A percentile compares a stretch with the other conserved stretches of the same genome.
These are phyloP conservation scores for Penicillium nordicum DNA, from an alignment of 2,329 filamentous ascomycete genomes.

Conservation along the genomic window DNA sequence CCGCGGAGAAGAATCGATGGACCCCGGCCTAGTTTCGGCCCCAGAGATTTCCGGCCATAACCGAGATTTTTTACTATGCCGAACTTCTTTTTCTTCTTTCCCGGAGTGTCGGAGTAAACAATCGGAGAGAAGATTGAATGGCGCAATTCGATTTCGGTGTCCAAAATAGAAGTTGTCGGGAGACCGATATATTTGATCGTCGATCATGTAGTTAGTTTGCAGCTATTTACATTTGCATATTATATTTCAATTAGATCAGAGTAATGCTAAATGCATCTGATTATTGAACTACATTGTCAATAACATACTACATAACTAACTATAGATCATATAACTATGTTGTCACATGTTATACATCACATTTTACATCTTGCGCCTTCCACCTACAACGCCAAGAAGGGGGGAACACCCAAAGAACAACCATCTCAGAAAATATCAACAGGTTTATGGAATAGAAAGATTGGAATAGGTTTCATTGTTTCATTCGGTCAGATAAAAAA, in stretches of 20 bases:
- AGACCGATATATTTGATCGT: background rate
- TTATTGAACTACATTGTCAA: too few relatives aligned
- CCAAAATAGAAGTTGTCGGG: background rate
- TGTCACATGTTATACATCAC: background rate
- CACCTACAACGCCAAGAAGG: too few relatives aligned
- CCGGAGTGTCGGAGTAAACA: conserved; percentile 1
- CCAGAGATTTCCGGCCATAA: conserved; percentile 27
- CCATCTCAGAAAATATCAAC: background rate
- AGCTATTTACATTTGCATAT: background rate
- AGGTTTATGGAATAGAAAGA: background rate
- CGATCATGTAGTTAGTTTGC: background rate
- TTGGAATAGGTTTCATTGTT: background rate
- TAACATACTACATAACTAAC: too few relatives aligned
- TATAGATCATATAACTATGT: background rate
- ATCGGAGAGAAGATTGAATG: background rate
- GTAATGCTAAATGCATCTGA: too few relatives aligned
- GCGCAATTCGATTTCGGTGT: conserved; percentile 5
- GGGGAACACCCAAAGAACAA: too few relatives aligned
- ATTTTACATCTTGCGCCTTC: too few relatives aligned
- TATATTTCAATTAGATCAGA: too few relatives aligned
- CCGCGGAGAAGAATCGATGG: conserved; percentile 14
- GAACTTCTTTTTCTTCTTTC: background rate
- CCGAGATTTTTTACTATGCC: conserved; percentile 11
- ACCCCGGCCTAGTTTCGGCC: conserved; percentile 10
- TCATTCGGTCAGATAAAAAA: background rate